phyloP scores from a whole-genome alignment of 768 basidiomycete genomes.

The Calocera cornea region DNA sequence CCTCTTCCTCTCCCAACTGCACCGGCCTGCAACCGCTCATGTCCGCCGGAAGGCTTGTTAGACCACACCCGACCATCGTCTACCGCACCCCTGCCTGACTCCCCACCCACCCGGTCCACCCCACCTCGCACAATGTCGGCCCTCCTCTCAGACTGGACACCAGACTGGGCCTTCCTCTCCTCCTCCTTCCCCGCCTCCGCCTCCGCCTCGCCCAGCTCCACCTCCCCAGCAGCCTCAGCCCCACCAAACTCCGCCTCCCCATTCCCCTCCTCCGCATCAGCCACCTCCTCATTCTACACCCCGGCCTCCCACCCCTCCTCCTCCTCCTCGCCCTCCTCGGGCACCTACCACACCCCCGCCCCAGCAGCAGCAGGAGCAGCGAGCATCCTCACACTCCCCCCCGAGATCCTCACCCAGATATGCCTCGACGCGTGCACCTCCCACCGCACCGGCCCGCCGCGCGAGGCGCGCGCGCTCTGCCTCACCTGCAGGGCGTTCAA shows the following conservation, averaged over 20 bases:
- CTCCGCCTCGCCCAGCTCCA: neutral
- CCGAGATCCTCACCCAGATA: neutral
- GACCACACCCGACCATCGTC: too few species aligned
- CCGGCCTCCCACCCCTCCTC: neutral
- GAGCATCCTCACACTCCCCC: neutral
- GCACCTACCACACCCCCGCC: neutral
- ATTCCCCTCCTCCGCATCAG: neutral
- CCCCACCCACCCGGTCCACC: too few species aligned
- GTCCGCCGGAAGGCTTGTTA: too few species aligned
- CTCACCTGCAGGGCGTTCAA: neutral
- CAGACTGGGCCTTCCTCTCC: neutral
- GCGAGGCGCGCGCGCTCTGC: neutral
- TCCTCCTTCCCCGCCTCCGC: neutral
- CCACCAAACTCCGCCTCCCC: neutral
- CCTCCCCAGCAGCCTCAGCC: too few species aligned
- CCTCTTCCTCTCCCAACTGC: too few species aligned
- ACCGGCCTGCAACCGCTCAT: too few species aligned
- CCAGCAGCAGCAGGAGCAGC: too few species aligned
- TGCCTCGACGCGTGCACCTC: neutral
- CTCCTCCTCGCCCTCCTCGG: neutral
- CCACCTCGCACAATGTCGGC: neutral
- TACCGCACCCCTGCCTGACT: too few species aligned
- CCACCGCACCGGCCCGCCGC: neutral
- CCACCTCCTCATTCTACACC: neutral
- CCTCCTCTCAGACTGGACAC: neutral